These are phyloP conservation scores for Pestalotiopsis sp. DNA, from an alignment of 2,329 filamentous ascomycete species.

Conservation along the genomic window DNA sequence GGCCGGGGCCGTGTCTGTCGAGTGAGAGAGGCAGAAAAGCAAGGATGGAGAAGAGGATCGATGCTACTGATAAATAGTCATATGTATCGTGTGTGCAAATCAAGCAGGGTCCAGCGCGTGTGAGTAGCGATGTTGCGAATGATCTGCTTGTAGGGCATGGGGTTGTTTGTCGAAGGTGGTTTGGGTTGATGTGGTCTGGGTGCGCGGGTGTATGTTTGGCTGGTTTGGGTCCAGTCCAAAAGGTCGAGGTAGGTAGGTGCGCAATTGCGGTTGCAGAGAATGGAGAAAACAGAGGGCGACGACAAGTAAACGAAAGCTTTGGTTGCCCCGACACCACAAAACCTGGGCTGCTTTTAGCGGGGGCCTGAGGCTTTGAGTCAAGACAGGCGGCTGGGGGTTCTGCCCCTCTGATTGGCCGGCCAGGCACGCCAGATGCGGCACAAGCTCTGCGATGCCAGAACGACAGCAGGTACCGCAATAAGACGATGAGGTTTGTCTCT, in stretches of 20 bases:
- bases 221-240: not conserved
- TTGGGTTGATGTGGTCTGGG: not conserved
- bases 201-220: not conserved
- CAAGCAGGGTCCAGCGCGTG: not conserved
- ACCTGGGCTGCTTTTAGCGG: slow-evolving; percentile 7
- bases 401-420: not conserved
- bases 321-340: slow-evolving; percentile 14
- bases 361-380: not conserved
- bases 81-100: not conserved
- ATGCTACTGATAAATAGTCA: not conserved
- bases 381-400: slow-evolving; percentile 1
- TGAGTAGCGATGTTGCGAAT: not conserved
- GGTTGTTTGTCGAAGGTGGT: not conserved
- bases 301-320: slow-evolving; percentile 14
- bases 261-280: slow-evolving; percentile 9
- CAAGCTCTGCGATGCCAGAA: not conserved
- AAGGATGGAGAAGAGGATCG: not conserved
- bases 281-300: slow-evolving; percentile 13
- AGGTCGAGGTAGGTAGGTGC: not conserved
- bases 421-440: not conserved
- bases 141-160: not conserved
- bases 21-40: slow-evolving; percentile 1
- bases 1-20: slow-evolving; percentile 4
- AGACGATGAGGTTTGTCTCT: not conserved
- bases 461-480: not conserved